These are phyloP conservation scores for Nicotiana tomentosiformis DNA, from an alignment of 257 asterid genomes.

Conservation along the genomic window DNA sequence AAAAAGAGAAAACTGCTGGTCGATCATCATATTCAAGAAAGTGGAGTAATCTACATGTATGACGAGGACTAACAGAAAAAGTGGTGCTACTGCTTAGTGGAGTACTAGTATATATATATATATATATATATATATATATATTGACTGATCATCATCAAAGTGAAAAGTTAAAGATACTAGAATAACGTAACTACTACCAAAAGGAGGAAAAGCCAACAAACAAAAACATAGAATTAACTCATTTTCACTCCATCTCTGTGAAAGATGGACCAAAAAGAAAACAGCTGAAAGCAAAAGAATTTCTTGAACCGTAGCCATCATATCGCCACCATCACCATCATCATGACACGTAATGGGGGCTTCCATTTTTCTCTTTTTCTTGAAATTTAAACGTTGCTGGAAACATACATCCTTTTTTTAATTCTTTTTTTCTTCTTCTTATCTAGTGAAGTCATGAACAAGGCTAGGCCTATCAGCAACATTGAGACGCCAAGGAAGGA, in stretches of 20 bases:
- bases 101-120: neutral
- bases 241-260: constrained; percentile 68
- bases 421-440: neutral
- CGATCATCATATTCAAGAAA: constrained; percentile 9
- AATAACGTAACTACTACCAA: neutral
- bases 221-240: constrained; percentile 60
- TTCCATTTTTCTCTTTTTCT: neutral
- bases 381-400: neutral
- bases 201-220: constrained; percentile 2
- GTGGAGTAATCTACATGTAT: neutral
- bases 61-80: neutral
- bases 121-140: neutral
- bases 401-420: neutral
- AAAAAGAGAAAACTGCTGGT: constrained; percentile 1
- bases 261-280: constrained; percentile 28
- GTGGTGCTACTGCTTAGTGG: neutral
- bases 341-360: neutral
- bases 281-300: constrained; percentile 36
- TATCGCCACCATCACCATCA: neutral
- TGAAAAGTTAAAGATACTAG: constrained; percentile 13
- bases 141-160: constrained; percentile 10
- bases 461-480: constrained; percentile 62
- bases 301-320: constrained; percentile 29
- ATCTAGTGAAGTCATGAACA: constrained; percentile 73
- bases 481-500: constrained; percentile 74